Evolutionary conservation across 2,329 filamentous ascomycete species (phyloP).

Genomic region (Aotearoamyces nothofagi): DNA sequence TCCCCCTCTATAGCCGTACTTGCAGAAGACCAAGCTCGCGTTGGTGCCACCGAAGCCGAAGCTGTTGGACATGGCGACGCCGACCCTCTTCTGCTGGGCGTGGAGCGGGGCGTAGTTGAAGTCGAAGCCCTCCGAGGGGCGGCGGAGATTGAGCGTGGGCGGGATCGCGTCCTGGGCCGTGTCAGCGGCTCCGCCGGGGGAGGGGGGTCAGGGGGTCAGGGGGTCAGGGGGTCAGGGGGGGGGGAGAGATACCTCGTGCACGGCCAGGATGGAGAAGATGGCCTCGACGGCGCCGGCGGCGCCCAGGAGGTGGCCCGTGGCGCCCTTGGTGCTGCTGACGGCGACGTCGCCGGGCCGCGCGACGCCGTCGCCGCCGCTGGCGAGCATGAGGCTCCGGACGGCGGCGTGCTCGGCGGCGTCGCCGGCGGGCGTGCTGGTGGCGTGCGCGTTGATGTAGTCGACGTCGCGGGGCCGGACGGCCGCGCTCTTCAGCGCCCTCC

Average conservation of each 20-base stretch:
- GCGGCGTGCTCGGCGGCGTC: conserved; percentile 80
- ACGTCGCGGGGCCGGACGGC: conserved; percentile 52
- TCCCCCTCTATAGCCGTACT: conserved; percentile 13
- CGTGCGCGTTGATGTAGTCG: conserved; percentile 92
- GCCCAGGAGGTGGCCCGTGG: conserved; percentile 80
- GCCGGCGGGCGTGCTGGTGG: conserved; percentile 73
- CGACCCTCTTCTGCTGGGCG: conserved; percentile 55
- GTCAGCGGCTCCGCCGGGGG: too few relatives aligned
- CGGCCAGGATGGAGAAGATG: conserved; percentile 66
- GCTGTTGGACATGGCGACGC: conserved; percentile 78
- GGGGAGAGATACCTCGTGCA: conserved; percentile 53
- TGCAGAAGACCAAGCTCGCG: conserved; percentile 64
- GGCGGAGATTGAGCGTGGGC: conserved; percentile 70
- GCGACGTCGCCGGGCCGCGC: conserved; percentile 49
- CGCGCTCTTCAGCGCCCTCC: conserved; percentile 61
- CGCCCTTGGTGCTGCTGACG: conserved; percentile 87
- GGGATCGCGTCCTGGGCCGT: conserved; percentile 60
- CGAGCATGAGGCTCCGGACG: conserved; percentile 63
- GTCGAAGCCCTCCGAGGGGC: conserved; percentile 47
- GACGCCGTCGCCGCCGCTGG: conserved; percentile 55
- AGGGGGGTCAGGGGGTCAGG: too few relatives aligned
- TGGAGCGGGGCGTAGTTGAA: conserved; percentile 74
- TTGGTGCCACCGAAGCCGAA: conserved; percentile 98
- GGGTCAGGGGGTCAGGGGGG: too few relatives aligned
- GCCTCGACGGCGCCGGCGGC: conserved; percentile 86